Percentiles rank a stretch among this genome's conserved stretches.
phyloP scores from a whole-genome alignment of 1,284 basidiomycete genomes.

The Ganoderma leucocontextum region DNA sequence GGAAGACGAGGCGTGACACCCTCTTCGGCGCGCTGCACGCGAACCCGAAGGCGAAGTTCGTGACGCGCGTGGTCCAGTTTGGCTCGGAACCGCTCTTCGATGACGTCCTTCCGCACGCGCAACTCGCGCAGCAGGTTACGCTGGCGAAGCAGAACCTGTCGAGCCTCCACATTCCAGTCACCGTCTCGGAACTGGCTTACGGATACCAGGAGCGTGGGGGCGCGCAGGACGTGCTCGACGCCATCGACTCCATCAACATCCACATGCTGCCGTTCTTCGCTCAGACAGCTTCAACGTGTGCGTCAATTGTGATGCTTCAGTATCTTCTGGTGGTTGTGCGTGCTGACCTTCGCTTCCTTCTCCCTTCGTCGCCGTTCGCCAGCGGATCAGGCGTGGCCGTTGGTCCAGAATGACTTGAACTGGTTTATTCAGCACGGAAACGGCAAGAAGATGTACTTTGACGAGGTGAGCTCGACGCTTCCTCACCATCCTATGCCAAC shows the following conservation, averaged over 20 bases:
- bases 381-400: conserved; percentile 68
- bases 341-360: conserved; percentile 11
- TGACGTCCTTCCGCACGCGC: conserved; percentile 56
- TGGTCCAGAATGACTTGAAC: conserved; percentile 64
- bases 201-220: conserved; percentile 61
- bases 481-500: background rate
- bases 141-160: conserved; percentile 59
- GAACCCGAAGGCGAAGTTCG: conserved; percentile 72
- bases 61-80: conserved; percentile 73
- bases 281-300: conserved; percentile 64
- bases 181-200: conserved; percentile 61
- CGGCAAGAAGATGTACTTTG: conserved; percentile 78
- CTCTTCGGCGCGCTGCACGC: conserved; percentile 63
- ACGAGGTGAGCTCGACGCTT: conserved; percentile 53
- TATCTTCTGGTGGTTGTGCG: background rate
- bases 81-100: conserved; percentile 83
- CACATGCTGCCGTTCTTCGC: conserved; percentile 83
- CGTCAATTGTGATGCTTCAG: conserved; percentile 21
- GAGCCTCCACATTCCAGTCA: conserved; percentile 68
- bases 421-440: conserved; percentile 68
- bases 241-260: conserved; percentile 72
- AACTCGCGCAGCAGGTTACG: conserved; percentile 65
- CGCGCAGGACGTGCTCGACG: conserved; percentile 64
- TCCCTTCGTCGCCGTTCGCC: background rate
- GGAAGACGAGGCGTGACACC: conserved; percentile 61